phyloP scores from a whole-genome alignment of 1,139 yeast genomes.

The Debaryomyces robertsiae region DNA sequence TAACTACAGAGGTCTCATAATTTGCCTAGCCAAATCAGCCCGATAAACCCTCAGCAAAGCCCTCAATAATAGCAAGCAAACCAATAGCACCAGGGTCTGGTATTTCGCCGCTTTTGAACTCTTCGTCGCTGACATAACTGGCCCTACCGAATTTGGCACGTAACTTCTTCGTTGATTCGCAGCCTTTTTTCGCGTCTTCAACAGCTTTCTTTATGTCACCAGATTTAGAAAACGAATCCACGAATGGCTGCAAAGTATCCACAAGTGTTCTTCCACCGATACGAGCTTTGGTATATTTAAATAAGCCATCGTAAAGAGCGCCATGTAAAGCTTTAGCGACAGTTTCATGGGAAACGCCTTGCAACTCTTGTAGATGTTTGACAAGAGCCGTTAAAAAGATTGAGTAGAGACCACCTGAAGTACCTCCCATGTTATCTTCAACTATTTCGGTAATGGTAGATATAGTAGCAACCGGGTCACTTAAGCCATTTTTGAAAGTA shows the following conservation, averaged over 20 bases:
- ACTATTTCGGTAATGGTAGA: constrained; percentile 65
- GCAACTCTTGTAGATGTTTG: constrained; percentile 36
- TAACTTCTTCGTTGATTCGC: constrained; percentile 69
- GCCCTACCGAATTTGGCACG: constrained; percentile 94
- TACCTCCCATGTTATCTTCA: constrained; percentile 94
- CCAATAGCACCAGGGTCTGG: constrained; percentile 97
- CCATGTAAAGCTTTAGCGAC: constrained; percentile 34
- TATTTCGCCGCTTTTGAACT: constrained; percentile 57
- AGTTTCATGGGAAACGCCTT: constrained; percentile 33
- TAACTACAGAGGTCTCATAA: constrained; percentile 11
- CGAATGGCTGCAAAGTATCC: constrained; percentile 87
- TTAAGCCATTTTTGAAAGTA: constrained; percentile 26
- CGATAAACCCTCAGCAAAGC: constrained; percentile 32
- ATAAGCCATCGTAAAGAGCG: constrained; percentile 46
- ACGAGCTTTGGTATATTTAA: constrained; percentile 84
- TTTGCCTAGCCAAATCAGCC: not conserved
- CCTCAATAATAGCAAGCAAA: constrained; percentile 65
- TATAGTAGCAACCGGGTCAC: constrained; percentile 53
- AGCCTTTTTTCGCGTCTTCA: constrained; percentile 71
- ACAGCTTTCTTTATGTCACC: constrained; percentile 61
- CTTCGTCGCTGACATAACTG: constrained; percentile 75
- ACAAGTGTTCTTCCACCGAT: constrained; percentile 88
- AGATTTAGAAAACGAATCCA: constrained; percentile 55
- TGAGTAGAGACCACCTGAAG: constrained; percentile 91
- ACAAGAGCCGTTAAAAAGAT: constrained; percentile 61